Evolutionary conservation across 257 asterid genomes (phyloP), one percentile per base, ranked within the genome.

Genomic region (Penstemon davidsonii): DNA sequence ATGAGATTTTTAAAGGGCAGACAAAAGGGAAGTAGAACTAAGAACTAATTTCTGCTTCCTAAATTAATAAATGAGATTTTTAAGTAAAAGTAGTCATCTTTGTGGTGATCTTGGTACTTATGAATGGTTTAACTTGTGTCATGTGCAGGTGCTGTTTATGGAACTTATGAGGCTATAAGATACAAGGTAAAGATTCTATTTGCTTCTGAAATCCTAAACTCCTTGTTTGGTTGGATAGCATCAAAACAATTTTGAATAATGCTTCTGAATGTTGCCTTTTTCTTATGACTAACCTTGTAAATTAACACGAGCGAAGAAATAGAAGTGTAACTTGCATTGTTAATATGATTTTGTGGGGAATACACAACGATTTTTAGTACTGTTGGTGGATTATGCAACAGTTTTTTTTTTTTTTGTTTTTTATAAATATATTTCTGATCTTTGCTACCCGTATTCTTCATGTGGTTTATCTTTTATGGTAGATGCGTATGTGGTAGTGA

Each of bases 131-230:
- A 49, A 50, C 45, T 70, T 64, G 59, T 60, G 53, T 68, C 18
- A 50, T 41, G 52, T 76, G 73, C 74, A 80, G 85, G 85, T 59
- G 85, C 76, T 57, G 78, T 80, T 37, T 76, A 74, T 49, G 82
- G 82, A 41, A 76, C 85, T 66, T 74, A 73, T 12, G 82, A 80
- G 66, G 82, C 82, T 57, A 25, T 80, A 62, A 76, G 78, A 51
- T 66, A 38, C 80, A 80, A 77, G 82, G 85, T 80, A 63, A 43
- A 18, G 54, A 18, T 57, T 52, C 37, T 45, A 37, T 36, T 57
- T 54, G 8, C 38, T 60, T 46, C 7, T 5, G 1, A 10, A 68
- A 67, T 3, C 19, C 40, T n/a, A 51, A 19, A 19, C 4, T 12
- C 18, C 3, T 56, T 40, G 4, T 37, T 42, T 50, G 43, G 61